These are phyloP conservation scores for Flaveria robusta DNA, from an alignment of 129 eudicot species.

Conservation along the genomic window DNA sequence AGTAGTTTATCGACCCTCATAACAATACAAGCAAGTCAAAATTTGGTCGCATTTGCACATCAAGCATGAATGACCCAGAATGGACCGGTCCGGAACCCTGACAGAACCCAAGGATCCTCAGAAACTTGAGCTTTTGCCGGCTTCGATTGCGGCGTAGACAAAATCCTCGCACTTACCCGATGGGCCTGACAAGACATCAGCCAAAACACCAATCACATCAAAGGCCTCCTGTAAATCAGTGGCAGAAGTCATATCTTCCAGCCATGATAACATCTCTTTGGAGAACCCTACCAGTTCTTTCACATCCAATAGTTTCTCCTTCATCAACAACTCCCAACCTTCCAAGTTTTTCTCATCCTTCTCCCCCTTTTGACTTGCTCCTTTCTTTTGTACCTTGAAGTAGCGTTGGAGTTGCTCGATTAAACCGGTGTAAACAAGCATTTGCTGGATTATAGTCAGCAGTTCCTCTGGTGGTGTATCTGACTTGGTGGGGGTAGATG, in stretches of 20 bases:
- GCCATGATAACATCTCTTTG: slow-evolving; percentile 81
- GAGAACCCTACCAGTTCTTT: slow-evolving; percentile 86
- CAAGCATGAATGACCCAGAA: background rate
- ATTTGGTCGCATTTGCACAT: slow-evolving; percentile 34
- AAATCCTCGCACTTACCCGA: slow-evolving; percentile 74
- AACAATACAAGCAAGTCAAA: slow-evolving; percentile 29
- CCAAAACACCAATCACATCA: slow-evolving; percentile 75
- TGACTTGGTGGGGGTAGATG: slow-evolving; percentile 27
- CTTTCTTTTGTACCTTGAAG: slow-evolving; percentile 63
- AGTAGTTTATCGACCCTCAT: slow-evolving; percentile 10
- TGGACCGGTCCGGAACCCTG: no score
- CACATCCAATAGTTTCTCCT: slow-evolving; percentile 71
- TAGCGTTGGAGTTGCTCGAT: slow-evolving; percentile 91
- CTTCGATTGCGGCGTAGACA: slow-evolving; percentile 78
- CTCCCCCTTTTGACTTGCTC: slow-evolving; percentile 27
- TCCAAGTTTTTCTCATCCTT: slow-evolving; percentile 59
- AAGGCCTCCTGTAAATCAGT: slow-evolving; percentile 86
- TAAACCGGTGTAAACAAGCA: slow-evolving; percentile 91
- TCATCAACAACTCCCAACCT: slow-evolving; percentile 86
- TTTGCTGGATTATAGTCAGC: slow-evolving; percentile 65
- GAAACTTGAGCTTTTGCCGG: slow-evolving; percentile 59
- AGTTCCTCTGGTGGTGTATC: slow-evolving; percentile 49
- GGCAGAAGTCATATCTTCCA: slow-evolving; percentile 73
- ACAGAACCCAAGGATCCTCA: background rate
- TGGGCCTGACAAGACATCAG: slow-evolving; percentile 68